Evolutionary conservation across 2,329 filamentous ascomycete genomes (phyloP), one percentile per base, ranked within the genome.

Genomic region (Hypoxylon sp.): DNA sequence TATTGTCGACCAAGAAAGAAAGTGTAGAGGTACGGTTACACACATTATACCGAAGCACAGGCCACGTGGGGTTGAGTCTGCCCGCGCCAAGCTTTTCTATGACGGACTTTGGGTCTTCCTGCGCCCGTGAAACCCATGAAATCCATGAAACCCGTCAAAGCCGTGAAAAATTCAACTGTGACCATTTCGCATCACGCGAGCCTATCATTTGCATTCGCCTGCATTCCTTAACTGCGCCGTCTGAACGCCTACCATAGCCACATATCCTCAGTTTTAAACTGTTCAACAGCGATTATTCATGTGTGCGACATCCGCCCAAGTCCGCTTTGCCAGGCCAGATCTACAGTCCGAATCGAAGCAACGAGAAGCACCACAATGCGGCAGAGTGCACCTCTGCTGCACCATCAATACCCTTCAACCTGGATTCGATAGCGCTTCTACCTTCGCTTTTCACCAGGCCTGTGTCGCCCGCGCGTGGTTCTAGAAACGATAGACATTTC

Each of bases 311-410:
- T 36, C 62, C 28, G 45, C 50, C 65, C 50, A 38, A 63, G 49
- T 53, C 46, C 61, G 58, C 38, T 65, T 67, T 61, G 10, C 58
- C 48, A 48, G 55, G 51, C 52, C 23, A 45, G 48, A 57, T 46
- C 62, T 46, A 59, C 53, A 36, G 52, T 32, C 57, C 32, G 49
- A 60, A 66, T 52, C 65, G 60, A 63, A 65, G 36, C 61, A 57
- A 52, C 55, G 38, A 68, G 65, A 65, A 60, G 50, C 52, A 65
- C 17, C 62, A 83, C 78, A 75, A 89, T 89, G 87, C 84, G 82
- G 87, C 82, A 84, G 86, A 86, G 83, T 80, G 76, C 72, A 74
- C 79, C 85, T 87, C 87, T 85, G 83, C 85, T 83, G 85, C 84
- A 84, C 79, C 79, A 76, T 73, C 79, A 74, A 75, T 75, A 70